These are phyloP conservation scores for Darksidea phi DNA, from an alignment of 495 filamentous ascomycete genomes.

Conservation along the genomic window DNA sequence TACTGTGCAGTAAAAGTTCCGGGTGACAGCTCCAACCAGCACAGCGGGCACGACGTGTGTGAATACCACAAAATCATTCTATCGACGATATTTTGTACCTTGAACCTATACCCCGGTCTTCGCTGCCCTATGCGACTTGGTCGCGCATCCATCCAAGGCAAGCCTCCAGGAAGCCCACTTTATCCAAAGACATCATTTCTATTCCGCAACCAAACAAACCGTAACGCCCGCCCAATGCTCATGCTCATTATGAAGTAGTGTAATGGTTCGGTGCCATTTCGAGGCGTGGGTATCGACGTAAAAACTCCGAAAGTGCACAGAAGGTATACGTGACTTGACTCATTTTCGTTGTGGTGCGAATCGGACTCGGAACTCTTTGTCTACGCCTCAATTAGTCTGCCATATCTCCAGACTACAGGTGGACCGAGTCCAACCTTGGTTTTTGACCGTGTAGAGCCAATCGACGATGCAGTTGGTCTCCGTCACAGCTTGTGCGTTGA, in stretches of 20 bases:
- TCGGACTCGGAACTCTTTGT: slow-evolving; percentile 36
- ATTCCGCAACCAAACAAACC: slow-evolving; percentile 1
- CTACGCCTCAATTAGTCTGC: slow-evolving; percentile 13
- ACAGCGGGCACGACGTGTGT: background rate
- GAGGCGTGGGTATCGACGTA: slow-evolving; percentile 13
- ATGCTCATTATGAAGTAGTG: slow-evolving; percentile 30
- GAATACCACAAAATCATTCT: slow-evolving; percentile 7
- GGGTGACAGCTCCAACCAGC: too few relatives aligned
- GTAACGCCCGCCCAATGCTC: slow-evolving; percentile 30
- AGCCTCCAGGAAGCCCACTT: background rate
- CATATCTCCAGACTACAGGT: background rate
- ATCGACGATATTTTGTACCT: slow-evolving; percentile 4
- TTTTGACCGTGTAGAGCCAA: slow-evolving; percentile 77
- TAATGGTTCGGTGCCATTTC: slow-evolving; percentile 3
- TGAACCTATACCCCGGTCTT: background rate
- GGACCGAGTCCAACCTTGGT: slow-evolving; percentile 50
- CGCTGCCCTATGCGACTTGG: background rate
- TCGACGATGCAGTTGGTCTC: slow-evolving; percentile 88
- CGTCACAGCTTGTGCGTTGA: slow-evolving; percentile 77
- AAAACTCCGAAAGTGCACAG: slow-evolving; percentile 27
- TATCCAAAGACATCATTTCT: slow-evolving; percentile 11
- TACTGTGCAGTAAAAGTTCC: background rate
- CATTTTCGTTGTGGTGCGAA: slow-evolving; percentile 40
- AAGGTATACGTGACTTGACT: slow-evolving; percentile 14
- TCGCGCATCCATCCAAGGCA: background rate